Conservation (phyloP, 441 rosid species). For the Mallotus japonicus region DNA sequence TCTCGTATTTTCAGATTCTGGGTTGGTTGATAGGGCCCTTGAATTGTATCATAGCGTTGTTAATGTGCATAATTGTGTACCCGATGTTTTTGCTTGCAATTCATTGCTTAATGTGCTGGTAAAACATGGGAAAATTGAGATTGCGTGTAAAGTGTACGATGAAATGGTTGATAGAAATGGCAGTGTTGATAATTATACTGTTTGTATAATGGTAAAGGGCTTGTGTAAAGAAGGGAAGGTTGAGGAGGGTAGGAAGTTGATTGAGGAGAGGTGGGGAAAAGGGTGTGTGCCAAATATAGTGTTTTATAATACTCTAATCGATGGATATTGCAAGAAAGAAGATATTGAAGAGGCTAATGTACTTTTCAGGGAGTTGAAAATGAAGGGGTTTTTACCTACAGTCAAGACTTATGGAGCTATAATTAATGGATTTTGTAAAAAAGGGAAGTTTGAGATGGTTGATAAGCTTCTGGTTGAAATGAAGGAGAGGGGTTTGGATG, state of each 20-base stretch:
- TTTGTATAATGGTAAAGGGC: constrained; percentile 61
- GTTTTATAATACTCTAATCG: constrained; percentile 68
- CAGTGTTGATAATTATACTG: constrained; percentile 60
- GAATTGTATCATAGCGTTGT: constrained; percentile 42
- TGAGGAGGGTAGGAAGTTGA: constrained; percentile 58
- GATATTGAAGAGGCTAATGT: constrained; percentile 42
- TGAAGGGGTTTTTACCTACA: constrained; percentile 73
- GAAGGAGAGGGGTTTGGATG: constrained; percentile 53
- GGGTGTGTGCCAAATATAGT: constrained; percentile 77
- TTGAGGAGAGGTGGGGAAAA: constrained; percentile 70
- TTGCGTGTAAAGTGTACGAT: constrained; percentile 55
- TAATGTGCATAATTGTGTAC: constrained; percentile 35
- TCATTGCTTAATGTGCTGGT: constrained; percentile 50
- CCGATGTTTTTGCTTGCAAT: constrained; percentile 66
- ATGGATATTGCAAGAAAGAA: constrained; percentile 61
- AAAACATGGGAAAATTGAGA: constrained; percentile 31
- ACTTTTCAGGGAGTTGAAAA: constrained; percentile 61
- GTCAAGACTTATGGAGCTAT: constrained; percentile 61
- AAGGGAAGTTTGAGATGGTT: constrained; percentile 51
- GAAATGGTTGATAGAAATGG: constrained; percentile 59
- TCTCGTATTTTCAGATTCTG: constrained; percentile 53
- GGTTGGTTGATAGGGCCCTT: constrained; percentile 49
- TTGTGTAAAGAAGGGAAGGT: constrained; percentile 68
- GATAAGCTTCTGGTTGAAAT: constrained; percentile 63
- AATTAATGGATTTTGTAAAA: constrained; percentile 61